Base-by-base conservation (phyloP, 345 rosid species). In the Diplotaxis tenuifolia region DNA sequence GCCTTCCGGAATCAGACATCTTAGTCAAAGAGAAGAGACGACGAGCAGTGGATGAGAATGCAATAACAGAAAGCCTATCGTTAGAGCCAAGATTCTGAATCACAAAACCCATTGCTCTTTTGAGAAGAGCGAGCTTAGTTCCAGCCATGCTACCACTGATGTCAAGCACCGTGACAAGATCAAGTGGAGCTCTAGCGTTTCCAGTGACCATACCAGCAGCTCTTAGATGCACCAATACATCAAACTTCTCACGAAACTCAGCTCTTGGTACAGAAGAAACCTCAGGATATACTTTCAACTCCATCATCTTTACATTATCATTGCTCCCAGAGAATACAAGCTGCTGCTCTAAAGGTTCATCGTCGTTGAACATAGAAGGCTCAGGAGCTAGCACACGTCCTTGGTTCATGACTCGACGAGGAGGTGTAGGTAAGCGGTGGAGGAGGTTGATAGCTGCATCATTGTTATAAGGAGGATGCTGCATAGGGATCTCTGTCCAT, bases 61-160 rank as follows among this genome's bases (percentile, higher is more conserved):
- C 94, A 57, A 96, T 90, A 27, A 96, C 98, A 1, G 99, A 96
- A 40, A 96, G 99, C 82, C 99, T 82, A 64, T 96, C 98, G 8
- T 82, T 82, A 53, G 86, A 84, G 20, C 98, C 90, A 57, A 96
- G 97, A 78, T 92, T 96, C 79, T 92, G 99, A 78, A 96, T 96
- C 31, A 96, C 96, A 70, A 96, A 96, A 4, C 98, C 99, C 99
- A 92, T 92, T 6, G 99, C 99, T 20, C 98, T 87, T 86, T 96
- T 96, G 4, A 96, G 85, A 78, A 96, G 73, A 45, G 97, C 99
- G 21, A 96, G 86, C 83, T 92, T 96, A 38, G 97, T 96, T 50
- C 99, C 99, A 0, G 99, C 94, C 98, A 96, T 96, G 83, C 99
- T 96, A 34, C 98, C 98, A 65, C 99, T 96, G 72, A 86, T 83